Conservation (phyloP, 768 basidiomycete genomes). For the Russula virescens region DNA sequence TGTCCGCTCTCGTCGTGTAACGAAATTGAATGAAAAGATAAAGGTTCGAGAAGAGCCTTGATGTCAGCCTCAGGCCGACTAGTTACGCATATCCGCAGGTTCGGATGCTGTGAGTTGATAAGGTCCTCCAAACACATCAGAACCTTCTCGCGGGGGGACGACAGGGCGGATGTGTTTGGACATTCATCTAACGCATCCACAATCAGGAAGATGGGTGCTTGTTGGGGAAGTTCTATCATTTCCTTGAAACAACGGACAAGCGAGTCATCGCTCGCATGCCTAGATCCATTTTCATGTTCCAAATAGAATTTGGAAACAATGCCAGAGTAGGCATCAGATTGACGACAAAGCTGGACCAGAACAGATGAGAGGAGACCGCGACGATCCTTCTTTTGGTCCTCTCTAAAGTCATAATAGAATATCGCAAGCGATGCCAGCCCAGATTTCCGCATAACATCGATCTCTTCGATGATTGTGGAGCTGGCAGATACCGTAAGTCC, state of each 20-base stretch:
- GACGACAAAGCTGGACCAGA: not conserved
- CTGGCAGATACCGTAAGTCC: not conserved
- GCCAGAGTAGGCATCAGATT: not conserved
- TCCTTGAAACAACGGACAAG: not conserved
- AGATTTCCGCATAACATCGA: not conserved
- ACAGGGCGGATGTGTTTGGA: not conserved
- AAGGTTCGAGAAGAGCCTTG: not conserved
- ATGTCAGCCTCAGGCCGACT: not conserved
- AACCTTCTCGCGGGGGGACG: not conserved
- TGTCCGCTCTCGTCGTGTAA: not conserved
- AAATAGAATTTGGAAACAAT: not conserved
- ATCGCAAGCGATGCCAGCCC: not conserved
- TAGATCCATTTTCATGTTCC: not conserved
- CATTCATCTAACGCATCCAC: not conserved
- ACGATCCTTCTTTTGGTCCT: not conserved
- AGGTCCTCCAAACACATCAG: not conserved
- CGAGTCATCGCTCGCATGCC: not conserved
- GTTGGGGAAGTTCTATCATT: not conserved
- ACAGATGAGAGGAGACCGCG: not conserved
- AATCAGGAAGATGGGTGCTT: not conserved
- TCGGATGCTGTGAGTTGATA: not conserved
- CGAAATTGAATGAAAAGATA: not conserved
- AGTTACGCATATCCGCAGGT: not conserved
- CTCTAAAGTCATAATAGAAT: not conserved
- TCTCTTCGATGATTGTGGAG: not conserved